These are phyloP conservation scores for Hirsutella minnesotensis DNA, from an alignment of 2,329 filamentous ascomycete genomes.

Conservation along the genomic window DNA sequence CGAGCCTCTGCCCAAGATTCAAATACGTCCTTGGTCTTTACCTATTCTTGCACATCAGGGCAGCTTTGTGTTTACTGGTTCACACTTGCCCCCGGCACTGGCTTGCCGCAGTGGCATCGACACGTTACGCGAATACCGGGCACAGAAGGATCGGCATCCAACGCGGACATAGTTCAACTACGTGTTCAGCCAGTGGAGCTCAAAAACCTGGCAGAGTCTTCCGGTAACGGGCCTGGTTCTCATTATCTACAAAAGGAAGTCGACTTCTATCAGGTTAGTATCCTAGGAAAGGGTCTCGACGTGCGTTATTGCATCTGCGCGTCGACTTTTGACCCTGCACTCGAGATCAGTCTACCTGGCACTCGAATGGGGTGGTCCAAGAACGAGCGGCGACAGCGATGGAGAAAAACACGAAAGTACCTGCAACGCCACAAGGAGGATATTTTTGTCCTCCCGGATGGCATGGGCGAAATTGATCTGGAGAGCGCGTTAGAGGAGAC, in stretches of 20 bases:
- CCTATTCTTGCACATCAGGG: conserved; percentile 18
- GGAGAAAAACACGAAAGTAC: conserved; percentile 15
- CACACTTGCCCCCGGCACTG: conserved; percentile 8
- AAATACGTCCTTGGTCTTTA: conserved; percentile 17
- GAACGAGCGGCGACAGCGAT: conserved; percentile 12
- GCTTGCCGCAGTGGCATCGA: conserved; percentile 25
- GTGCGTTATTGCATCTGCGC: conserved; percentile 27
- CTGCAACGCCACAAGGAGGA: conserved; percentile 16
- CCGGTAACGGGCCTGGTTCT: conserved; percentile 12
- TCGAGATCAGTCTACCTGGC: conserved; percentile 16
- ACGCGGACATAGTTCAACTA: conserved; percentile 12
- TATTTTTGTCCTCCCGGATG: conserved; percentile 25
- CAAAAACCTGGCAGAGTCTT: not conserved
- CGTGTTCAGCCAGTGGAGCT: conserved; percentile 17
- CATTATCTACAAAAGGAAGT: conserved; percentile 20
- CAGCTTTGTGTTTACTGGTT: conserved; percentile 26
- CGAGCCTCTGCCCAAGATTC: conserved; percentile 10
- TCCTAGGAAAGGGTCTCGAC: conserved; percentile 29
- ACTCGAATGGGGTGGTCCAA: conserved; percentile 14
- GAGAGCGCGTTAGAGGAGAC: conserved; percentile 6
- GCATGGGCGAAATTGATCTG: conserved; percentile 15
- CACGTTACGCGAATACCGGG: conserved; percentile 18
- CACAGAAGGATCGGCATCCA: conserved; percentile 1
- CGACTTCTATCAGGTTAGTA: conserved; percentile 34
- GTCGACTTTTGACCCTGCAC: conserved; percentile 10